Base-by-base conservation (phyloP, 2,329 filamentous ascomycete genomes). In the Rugonectria rugulosa region DNA sequence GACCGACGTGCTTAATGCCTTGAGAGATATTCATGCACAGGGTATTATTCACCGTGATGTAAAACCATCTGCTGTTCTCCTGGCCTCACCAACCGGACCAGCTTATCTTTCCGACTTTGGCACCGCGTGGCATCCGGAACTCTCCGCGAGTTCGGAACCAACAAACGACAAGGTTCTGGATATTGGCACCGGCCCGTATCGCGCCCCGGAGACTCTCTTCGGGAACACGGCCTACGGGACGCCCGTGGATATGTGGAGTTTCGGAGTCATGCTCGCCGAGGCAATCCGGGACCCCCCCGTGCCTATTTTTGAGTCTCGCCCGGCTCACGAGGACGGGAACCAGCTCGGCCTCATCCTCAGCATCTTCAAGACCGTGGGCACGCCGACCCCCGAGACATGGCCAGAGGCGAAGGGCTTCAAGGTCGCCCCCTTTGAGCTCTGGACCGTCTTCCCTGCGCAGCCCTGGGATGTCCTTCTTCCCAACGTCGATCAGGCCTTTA, bases 41-140 rank as follows among this genome's bases (percentile, higher is more conserved):
- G 89, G 86, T 7, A 92, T 99, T 54, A 89, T 99, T 50, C 95
- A 99, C 72, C 88, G 95, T 53, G 95, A 99, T 69, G 79, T 99
- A 70, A 99, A 99, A 69, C 95, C 95, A 1, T 92, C 92, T 0
- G 96, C 97, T 48, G 82, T 99, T 29, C 79, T 97, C 8, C 81
- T 97, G 40, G 77, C 82, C 36, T 85, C 88, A 0, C 77, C 82
- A 0, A 77, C 82, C 6, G 90, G 90, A 0, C 89, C 91, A 5
- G 91, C 90, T 4, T 90, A 88, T 64, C 81, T 99, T 3, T 87
- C 91, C 29, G 95, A 99, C 72, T 98, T 99, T 75, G 94, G 95
- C 45, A 96, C 95, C 32, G 86, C 93, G 8, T 97, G 92, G 92
- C 86, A 88, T 62, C 84, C 88, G 3, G 72, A 80, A 10, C 66